Conservation (phyloP, 2,329 filamentous ascomycete genomes). For the Stachybotrys elegans region DNA sequence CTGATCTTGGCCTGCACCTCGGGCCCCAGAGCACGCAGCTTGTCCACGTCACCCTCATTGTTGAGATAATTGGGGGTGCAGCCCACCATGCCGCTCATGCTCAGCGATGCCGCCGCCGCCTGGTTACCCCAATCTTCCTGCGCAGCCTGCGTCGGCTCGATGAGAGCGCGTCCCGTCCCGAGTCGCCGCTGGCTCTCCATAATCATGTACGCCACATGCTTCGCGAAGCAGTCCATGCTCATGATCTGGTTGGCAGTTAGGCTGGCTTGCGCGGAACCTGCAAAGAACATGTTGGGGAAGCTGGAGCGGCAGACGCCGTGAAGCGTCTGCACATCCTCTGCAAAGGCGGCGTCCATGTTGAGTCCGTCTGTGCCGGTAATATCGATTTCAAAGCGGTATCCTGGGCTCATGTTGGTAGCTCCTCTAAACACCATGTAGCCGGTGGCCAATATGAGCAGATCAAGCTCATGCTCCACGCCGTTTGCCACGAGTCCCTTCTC, state of each 20-base stretch:
- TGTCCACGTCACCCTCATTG: not conserved
- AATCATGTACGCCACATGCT: not conserved
- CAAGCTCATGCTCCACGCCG: not conserved
- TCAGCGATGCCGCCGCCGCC: not conserved
- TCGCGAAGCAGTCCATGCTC: not conserved
- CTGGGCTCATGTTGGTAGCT: not conserved
- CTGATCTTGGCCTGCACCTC: not conserved
- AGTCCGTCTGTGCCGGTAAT: not conserved
- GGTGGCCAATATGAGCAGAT: not conserved
- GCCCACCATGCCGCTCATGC: not conserved
- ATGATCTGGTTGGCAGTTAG: not conserved
- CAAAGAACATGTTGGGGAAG: slow-evolving; percentile 1
- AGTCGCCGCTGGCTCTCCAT: not conserved
- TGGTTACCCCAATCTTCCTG: not conserved
- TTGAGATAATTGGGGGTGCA: slow-evolving; percentile 2
- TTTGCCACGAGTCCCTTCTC: not conserved
- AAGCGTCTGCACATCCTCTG: not conserved
- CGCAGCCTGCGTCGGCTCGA: not conserved
- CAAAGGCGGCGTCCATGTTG: not conserved
- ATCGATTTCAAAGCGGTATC: not conserved
- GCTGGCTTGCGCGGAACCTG: not conserved
- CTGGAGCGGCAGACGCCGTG: not conserved
- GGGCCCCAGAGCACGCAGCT: not conserved
- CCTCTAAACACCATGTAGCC: not conserved
- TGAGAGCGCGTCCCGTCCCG: not conserved